Base-by-base conservation (phyloP, 192 early-diverging fungal species). In the Mycoemilia scoparia region DNA sequence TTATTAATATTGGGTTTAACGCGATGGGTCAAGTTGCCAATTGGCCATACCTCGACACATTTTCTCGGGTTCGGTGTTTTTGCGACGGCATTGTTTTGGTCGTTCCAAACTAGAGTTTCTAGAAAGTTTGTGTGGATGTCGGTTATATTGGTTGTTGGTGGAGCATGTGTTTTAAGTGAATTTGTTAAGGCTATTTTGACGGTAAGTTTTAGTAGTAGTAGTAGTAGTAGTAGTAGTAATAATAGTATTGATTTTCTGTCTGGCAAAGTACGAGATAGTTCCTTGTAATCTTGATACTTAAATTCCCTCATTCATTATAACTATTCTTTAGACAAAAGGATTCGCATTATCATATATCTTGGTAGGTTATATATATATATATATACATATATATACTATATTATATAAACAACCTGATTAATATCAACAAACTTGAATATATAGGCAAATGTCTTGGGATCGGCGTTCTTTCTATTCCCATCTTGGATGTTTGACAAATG, bases 401-500 rank as follows among this genome's bases (percentile, higher is more conserved):
- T n/a, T n/a, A n/a, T n/a, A n/a, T n/a, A n/a, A n/a, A n/a, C n/a
- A n/a, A n/a, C n/a, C n/a, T n/a, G n/a, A n/a, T n/a, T n/a, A n/a
- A n/a, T n/a, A n/a, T n/a, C n/a, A n/a, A n/a, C n/a, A n/a, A n/a
- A n/a, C n/a, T n/a, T n/a, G n/a, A 51, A 60, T 22, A 32, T 60
- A 21, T 41, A 20, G 22, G 43, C 51, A 14, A 60, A 60, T 31
- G 39, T 46, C 15, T 32, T 60, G 4, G 57, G 57, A 11, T 31
- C 51, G 2, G 15, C 24, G 7, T 36, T 40, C 9, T 60, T 54
- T 46, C 34, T 60, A 15, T 49, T 50, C 29, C 47, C 43, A 0
- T 51, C 39, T 28, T 60, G 57, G 57, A 54, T 50, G 43, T 43
- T 18, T 2, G 51, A 60, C 36, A 45, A 18, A 18, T 49, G 51